Base-by-base conservation (phyloP, 805 yeast genomes). In the Candida khao-thaluensis region DNA sequence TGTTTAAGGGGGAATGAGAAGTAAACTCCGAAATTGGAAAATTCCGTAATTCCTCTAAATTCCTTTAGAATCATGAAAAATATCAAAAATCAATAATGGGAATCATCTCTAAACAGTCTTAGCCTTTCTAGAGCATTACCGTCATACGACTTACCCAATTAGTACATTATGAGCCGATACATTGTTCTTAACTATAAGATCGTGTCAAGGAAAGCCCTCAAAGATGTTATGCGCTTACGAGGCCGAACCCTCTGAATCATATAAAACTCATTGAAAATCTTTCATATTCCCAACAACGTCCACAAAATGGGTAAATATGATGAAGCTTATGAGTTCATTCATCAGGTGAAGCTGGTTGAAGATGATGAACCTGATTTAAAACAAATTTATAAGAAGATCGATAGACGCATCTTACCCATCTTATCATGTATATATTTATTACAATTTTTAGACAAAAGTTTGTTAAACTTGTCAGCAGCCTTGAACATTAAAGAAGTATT, bases 391-490 rank as follows among this genome's bases (percentile, higher is more conserved):
- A 35, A 59, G 12, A 76, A 72, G 49, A 58, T 79, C n/a, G 85
- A 79, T 53, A 29, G 40, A 5, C 60, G 69, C 28, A 62, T 79
- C 14, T 52, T 77, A 53, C 68, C 80, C 0, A 56, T 77, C 20
- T 54, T 79, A 47, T 74, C 82, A 47, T 60, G 69, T 25, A 69
- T 77, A 10, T 79, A 79, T 47, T 71, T 79, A 40, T 56, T 78
- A 12, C 82, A 79, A 60, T 76, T 76, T 48, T 58, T 79, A 40
- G 85, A 80, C 47, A 80, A 80, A 49, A 67, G 76, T n/a, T 56
- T 79, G 36, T 56, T 76, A 27, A 78, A 79, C 45, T 77, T 79
- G 50, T 81, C 85, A 2, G 81, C 81, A 11, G 79, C 79, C 1
- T 75, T 80, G 82, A 84, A 84, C 1, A 76, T 79, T 48, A 74